Base-by-base conservation (phyloP, 108 stramenopile genomes). In the Cyclotella choctawhatcheeana region DNA sequence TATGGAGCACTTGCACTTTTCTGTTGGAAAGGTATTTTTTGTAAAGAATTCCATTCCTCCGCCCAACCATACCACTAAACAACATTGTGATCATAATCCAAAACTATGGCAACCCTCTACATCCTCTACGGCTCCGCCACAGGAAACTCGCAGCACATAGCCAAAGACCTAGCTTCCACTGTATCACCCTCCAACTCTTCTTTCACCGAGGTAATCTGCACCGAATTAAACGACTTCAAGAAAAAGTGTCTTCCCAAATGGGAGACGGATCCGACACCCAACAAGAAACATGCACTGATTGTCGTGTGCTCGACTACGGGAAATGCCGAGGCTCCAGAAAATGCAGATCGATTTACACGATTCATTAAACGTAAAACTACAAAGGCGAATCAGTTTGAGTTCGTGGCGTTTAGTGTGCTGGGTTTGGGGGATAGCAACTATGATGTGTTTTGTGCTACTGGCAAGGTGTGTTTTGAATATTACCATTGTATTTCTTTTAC, bases 251-350 rank as follows among this genome's bases (percentile, higher is more conserved):
- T 80, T 6, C 54, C 68, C 1, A 43, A 27, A 18, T 92, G 91
- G 91, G 74, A 76, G 29, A 58, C 64, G 30, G 33, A 58, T 7
- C 10, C 76, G 71, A 2, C 60, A 53, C 12, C 45, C 82, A 1
- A 62, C 68, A 16, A 56, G 64, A 44, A 7, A 27, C 87, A 89
- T 61, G 89, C 88, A 17, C 17, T 93, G 10, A 44, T 96, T 21
- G 62, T 95, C 1, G 81, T 95, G 4, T 80, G 86, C 12, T 91
- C 91, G 35, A 97, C 97, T 27, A 97, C 95, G 6, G 97, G 97
- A 5, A 96, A 97, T 58, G 97, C 91, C 29, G 92, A 97, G 66
- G 64, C 90, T 0, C 97, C 97, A 27, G 94, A 96, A 69, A 96
- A 95, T 71, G 82, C 83, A 1, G 84, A 85, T 55, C 77, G 88